A percentile compares a stretch with the other conserved stretches of the same genome.
These are phyloP conservation scores for Pezicula radicicola DNA, from an alignment of 2,329 filamentous ascomycete species.

Conservation along the genomic window DNA sequence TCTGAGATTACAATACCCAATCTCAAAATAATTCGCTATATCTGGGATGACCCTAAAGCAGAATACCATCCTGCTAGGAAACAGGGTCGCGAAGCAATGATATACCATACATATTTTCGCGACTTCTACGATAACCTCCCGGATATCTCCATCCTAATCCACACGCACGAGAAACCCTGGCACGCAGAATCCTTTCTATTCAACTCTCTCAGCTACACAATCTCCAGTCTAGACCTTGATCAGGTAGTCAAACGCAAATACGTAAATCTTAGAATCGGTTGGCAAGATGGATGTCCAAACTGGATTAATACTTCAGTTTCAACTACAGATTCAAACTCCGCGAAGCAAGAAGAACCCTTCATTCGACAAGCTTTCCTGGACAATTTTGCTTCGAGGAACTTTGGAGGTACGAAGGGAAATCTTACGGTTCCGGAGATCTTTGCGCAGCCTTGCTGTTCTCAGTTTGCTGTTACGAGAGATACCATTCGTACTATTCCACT, in stretches of 20 bases:
- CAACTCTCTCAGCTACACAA: constrained; percentile 31
- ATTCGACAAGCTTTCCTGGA: neutral
- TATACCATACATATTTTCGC: constrained; percentile 59
- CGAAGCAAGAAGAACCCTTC: neutral
- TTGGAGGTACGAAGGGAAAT: constrained; percentile 19
- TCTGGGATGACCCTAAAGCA: constrained; percentile 45
- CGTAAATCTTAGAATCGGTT: constrained; percentile 52
- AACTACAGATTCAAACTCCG: neutral
- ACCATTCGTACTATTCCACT: constrained; percentile 26
- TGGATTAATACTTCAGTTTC: constrained; percentile 40
- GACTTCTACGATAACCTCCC: constrained; percentile 58
- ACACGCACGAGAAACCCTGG: constrained; percentile 48
- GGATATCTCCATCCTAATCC: constrained; percentile 58
- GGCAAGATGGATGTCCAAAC: constrained; percentile 51
- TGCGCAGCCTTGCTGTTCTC: constrained; percentile 31
- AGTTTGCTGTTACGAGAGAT: constrained; percentile 31
- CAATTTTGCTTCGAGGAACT: neutral
- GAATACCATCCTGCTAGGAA: constrained; percentile 47
- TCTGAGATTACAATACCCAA: constrained; percentile 27
- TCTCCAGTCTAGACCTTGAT: constrained; percentile 28
- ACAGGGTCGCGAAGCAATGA: constrained; percentile 61
- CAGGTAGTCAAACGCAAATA: constrained; percentile 45
- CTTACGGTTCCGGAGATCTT: constrained; percentile 30
- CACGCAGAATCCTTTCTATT: constrained; percentile 28
- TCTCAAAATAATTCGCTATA: constrained; percentile 37